Conservation (phyloP, 2,329 filamentous ascomycete genomes). For the Didymella glomerata region DNA sequence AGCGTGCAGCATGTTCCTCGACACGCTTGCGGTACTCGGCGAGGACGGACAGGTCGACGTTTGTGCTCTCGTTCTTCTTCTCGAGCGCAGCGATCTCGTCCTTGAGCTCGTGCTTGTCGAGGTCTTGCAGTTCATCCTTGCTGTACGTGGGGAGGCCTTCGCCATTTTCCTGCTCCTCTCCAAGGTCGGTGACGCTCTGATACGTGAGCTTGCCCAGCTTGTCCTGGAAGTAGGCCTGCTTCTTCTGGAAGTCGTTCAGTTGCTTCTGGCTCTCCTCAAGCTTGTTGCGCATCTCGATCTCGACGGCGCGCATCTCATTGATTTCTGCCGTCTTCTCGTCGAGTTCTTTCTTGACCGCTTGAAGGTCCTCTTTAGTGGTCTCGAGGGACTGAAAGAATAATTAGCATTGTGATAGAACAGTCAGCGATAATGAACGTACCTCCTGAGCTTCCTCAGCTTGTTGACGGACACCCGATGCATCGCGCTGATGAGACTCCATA, state of each 20-base stretch:
- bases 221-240: constrained; percentile 84
- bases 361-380: constrained; percentile 81
- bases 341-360: constrained; percentile 80
- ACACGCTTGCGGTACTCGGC: constrained; percentile 87
- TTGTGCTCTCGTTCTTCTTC: constrained; percentile 82
- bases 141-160: constrained; percentile 76
- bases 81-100: constrained; percentile 71
- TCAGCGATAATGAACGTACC: constrained; percentile 44
- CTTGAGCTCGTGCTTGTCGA: constrained; percentile 70
- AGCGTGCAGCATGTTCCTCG: constrained; percentile 80
- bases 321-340: constrained; percentile 74
- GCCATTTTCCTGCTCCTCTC: constrained; percentile 63
- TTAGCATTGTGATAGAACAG: constrained; percentile 16
- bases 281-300: constrained; percentile 99
- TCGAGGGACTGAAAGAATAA: constrained; percentile 66
- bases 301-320: constrained; percentile 65
- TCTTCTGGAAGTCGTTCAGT: constrained; percentile 84
- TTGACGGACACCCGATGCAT: constrained; percentile 75
- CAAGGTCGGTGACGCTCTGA: constrained; percentile 73
- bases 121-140: constrained; percentile 70
- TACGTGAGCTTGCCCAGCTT: constrained; percentile 85
- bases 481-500: constrained; percentile 77
- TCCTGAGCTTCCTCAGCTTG: constrained; percentile 84
- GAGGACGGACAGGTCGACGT: constrained; percentile 87
- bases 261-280: constrained; percentile 95